Base-by-base conservation (phyloP, 805 yeast genomes). In the Ogataea siamensis region DNA sequence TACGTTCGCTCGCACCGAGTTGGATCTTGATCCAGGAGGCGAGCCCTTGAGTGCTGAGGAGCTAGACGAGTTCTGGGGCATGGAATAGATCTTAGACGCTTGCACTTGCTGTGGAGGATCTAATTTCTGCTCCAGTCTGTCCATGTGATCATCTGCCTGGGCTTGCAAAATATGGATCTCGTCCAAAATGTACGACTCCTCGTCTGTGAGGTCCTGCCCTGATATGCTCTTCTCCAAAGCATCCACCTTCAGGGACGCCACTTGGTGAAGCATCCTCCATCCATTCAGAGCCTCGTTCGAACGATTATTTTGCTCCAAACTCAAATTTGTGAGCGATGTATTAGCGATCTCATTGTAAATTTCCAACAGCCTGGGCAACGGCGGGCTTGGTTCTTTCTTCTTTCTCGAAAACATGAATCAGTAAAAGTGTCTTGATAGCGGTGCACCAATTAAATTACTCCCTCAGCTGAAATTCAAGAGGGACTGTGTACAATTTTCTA, bases 181-280 rank as follows among this genome's bases (percentile, higher is more conserved):
- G 36, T 62, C 71, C 23, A 64, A 48, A 7, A 74, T 50, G 45
- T 68, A 63, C 3, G 62, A 38, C 45, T 75, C 81, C 41, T 75
- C 80, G 3, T 65, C 67, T 0, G 73, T 51, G 50, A 74, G 36
- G 43, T 46, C 41, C 39, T 37, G 51, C 43, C 48, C 60, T 43
- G 20, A 54, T 54, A 53, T 55, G 57, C 43, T 58, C 57, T 73
- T 62, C 53, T 81, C 71, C 49, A 83, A 48, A 37, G 57, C 43
- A 14, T 80, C 85, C 28, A 81, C 60, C 49, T 76, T 76, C 53
- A 66, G 74, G 32, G 76, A 66, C 2, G 80, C 67, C 32, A 74
- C 71, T 2, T 84, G 77, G 45, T 80, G 86, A n/a, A 84, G 60
- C 2, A 78, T 66, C 47, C 78, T 82, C 89, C 91, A 83, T 2